Evolutionary conservation across 2,329 filamentous ascomycete genomes (phyloP).

Genomic region (Trematosphaeria pertusa): DNA sequence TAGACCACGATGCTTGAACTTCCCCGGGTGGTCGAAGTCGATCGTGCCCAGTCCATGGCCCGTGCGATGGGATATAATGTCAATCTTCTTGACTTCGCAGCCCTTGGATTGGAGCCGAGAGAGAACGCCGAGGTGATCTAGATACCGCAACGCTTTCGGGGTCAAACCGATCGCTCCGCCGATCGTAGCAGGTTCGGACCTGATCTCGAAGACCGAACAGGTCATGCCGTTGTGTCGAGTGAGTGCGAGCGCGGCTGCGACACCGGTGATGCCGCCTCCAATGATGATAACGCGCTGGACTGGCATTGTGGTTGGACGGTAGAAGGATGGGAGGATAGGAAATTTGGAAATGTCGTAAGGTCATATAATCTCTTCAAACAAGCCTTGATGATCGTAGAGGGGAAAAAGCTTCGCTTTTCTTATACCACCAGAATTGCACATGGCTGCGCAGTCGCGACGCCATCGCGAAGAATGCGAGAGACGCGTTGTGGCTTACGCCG

Average conservation of each 20-base stretch:
- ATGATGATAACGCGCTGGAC: slow-evolving; percentile 27
- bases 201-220: slow-evolving; percentile 42
- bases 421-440: slow-evolving; percentile 4
- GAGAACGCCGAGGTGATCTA: slow-evolving; percentile 51
- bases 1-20: slow-evolving; percentile 46
- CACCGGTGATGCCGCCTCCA: slow-evolving; percentile 32
- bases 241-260: slow-evolving; percentile 26
- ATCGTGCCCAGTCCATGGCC: slow-evolving; percentile 48
- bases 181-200: slow-evolving; percentile 50
- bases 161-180: slow-evolving; percentile 55
- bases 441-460: neutral
- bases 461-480: slow-evolving; percentile 5
- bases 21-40: slow-evolving; percentile 47
- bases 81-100: slow-evolving; percentile 43
- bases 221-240: slow-evolving; percentile 13
- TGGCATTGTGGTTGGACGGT: slow-evolving; percentile 7
- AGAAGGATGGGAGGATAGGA: neutral
- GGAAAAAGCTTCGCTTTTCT: neutral
- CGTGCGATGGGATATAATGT: slow-evolving; percentile 51
- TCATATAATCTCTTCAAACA: neutral
- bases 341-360: no score
- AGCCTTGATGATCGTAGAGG: neutral
- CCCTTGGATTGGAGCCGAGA: slow-evolving; percentile 48
- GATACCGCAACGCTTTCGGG: slow-evolving; percentile 52
- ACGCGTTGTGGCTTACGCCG: slow-evolving; percentile 3